phyloP scores from a whole-genome alignment of 352 stramenopile species.

The Globisporangium abappressorium region DNA sequence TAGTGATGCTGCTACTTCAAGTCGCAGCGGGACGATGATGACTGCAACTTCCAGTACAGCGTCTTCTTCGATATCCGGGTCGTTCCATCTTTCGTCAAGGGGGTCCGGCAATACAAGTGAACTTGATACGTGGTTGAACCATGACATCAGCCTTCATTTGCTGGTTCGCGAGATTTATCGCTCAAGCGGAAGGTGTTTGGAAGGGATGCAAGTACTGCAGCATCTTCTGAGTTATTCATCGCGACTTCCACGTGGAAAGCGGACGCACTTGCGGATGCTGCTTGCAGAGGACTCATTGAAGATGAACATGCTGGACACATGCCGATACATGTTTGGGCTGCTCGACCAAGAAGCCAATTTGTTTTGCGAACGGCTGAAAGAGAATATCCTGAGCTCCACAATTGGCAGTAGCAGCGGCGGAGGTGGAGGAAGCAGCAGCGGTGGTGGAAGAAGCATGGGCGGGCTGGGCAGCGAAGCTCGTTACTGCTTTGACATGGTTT shows the following conservation, averaged over 20 bases:
- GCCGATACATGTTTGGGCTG: slow-evolving; percentile 65
- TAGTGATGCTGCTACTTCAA: slow-evolving; percentile 47
- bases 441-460: slow-evolving; percentile 47
- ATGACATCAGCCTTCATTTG: slow-evolving; percentile 84
- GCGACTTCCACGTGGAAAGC: slow-evolving; percentile 71
- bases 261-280: slow-evolving; percentile 74
- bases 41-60: slow-evolving; percentile 53
- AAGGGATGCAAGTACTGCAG: slow-evolving; percentile 77
- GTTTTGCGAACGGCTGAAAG: slow-evolving; percentile 70
- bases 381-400: slow-evolving; percentile 40
- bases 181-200: slow-evolving; percentile 71
- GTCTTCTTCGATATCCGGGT: slow-evolving; percentile 59
- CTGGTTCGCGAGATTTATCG: slow-evolving; percentile 77
- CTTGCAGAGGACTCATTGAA: slow-evolving; percentile 76
- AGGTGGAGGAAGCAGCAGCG: slow-evolving; percentile 58
- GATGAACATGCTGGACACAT: slow-evolving; percentile 70
- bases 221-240: slow-evolving; percentile 73
- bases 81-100: slow-evolving; percentile 51
- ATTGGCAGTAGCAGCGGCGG: slow-evolving; percentile 33
- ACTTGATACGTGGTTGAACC: slow-evolving; percentile 75
- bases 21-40: slow-evolving; percentile 65
- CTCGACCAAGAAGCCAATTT: slow-evolving; percentile 74
- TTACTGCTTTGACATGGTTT: slow-evolving; percentile 82
- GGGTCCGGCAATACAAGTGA: slow-evolving; percentile 61
- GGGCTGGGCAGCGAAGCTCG: slow-evolving; percentile 75